Base-by-base conservation (phyloP, 805 yeast genomes). In the Saturnispora quitensis region DNA sequence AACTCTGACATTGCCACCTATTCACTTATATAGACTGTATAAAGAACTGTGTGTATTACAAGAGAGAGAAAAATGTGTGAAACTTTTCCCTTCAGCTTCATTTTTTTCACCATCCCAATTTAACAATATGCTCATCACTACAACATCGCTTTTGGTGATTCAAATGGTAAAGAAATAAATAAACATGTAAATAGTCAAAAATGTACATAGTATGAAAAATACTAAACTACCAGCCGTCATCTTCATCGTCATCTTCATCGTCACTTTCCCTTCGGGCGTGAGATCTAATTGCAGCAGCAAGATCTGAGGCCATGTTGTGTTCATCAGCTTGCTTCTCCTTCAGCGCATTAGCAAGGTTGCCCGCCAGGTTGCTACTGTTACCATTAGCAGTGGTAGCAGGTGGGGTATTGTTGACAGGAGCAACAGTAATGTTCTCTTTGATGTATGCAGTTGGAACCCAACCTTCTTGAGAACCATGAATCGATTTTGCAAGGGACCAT, bases 381-480 rank as follows among this genome's bases (percentile, higher is more conserved):
- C 49, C 40, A 43, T 40, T 42, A 22, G 55, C 40, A n/a, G 18
- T 57, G 10, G 60, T 40, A 9, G 69, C 51, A 18, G 70, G 61
- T 13, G 58, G 51, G 27, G 74, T 66, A 9, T 13, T 31, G 12
- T 31, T 31, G 34, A 74, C 69, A 13, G 78, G 80, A 12, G 68
- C 77, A 56, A 78, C 77, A 25, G 47, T n/a, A 15, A 18, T 18
- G 15, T 24, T 20, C 54, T 78, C 80, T 20, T 73, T 81, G 62
- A 91, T 80, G 64, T 90, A 93, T n/a, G 90, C 86, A 22, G 93
- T 84, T 13, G 99, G 99, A 12, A 93, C 91, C 99, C 99, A 93
- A 5, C 99, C 99, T 65, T 89, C 93, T 52, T 73, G 77, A 1
- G 83, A 63, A 40, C 86, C 93, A 61, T 85, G 90, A 55, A 84